phyloP scores from a whole-genome alignment of 805 yeast species.

The Metschnikowia koreensis region DNA sequence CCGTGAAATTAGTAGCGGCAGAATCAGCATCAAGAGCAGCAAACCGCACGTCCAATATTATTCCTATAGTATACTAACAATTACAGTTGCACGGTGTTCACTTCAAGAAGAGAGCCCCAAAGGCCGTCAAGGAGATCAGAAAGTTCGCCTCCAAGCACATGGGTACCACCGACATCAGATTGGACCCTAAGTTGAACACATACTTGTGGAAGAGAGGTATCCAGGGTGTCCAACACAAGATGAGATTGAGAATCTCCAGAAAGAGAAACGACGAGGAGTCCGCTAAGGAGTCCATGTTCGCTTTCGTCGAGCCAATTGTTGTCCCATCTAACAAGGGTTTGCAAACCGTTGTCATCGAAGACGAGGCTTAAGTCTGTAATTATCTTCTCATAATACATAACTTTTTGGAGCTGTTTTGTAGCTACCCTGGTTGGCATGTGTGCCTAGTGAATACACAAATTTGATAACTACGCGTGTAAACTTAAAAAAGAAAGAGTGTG shows the following conservation, averaged over 20 bases:
- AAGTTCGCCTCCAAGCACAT: conserved; percentile 97
- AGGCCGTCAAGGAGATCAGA: conserved; percentile 98
- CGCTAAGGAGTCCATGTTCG: conserved; percentile 96
- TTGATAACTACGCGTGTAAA: neutral
- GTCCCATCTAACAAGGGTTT: conserved; percentile 97
- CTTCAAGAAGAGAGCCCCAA: conserved; percentile 99
- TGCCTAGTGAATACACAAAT: neutral
- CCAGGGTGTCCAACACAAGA: conserved; percentile 97
- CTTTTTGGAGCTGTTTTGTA: conserved; percentile 5
- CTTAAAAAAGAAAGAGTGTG: too few species aligned
- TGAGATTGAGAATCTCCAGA: conserved; percentile 98
- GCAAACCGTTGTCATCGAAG: conserved; percentile 93
- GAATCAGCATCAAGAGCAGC: neutral
- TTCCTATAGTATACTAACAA: conserved; percentile 40
- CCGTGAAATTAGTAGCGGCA: too few species aligned
- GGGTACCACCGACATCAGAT: conserved; percentile 99
- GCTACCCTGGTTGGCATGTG: neutral
- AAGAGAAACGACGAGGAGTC: conserved; percentile 99
- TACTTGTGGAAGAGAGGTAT: conserved; percentile 99
- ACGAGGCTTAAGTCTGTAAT: conserved; percentile 45
- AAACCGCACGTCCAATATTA: neutral
- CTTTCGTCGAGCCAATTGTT: conserved; percentile 95
- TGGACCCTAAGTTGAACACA: conserved; percentile 98
- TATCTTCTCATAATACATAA: conserved; percentile 20
- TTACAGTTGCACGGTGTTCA: conserved; percentile 90